Percentiles rank a stretch among this genome's conserved stretches.
Conservation (phyloP, 345 rosid species). For the Alliaria petiolata region DNA sequence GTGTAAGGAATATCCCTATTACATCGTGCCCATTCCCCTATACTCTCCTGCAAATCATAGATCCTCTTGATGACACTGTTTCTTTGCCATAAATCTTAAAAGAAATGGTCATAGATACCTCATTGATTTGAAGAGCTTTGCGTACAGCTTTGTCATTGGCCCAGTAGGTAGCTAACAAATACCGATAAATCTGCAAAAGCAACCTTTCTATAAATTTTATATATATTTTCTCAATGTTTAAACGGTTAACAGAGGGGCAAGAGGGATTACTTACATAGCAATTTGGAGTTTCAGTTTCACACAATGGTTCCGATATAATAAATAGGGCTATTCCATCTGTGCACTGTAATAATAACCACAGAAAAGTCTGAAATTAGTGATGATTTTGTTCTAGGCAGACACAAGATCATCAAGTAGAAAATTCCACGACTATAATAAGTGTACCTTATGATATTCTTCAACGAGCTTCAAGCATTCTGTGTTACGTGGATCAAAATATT, state of each 20-base stretch:
- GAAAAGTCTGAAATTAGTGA: background rate
- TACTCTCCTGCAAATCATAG: background rate
- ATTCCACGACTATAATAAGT: background rate
- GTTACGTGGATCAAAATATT: slow-evolving; percentile 29
- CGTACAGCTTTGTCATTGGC: slow-evolving; percentile 2
- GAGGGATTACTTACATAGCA: slow-evolving; percentile 10
- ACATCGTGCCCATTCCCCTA: slow-evolving; percentile 17
- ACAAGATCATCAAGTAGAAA: background rate
- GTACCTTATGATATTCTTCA: slow-evolving; percentile 3
- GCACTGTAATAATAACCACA: too few species aligned
- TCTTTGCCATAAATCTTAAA: too few species aligned
- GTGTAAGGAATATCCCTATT: background rate
- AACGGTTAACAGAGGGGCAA: background rate
- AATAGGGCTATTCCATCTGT: background rate
- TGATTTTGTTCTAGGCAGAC: background rate
- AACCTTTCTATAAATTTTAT: background rate
- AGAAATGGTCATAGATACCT: background rate
- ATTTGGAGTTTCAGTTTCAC: background rate
- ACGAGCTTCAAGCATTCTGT: slow-evolving; percentile 36
- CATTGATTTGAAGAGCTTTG: slow-evolving; percentile 12
- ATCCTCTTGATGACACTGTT: too few species aligned
- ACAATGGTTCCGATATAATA: background rate
- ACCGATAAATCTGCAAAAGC: slow-evolving; percentile 1
- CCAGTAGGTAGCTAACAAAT: slow-evolving; percentile 3
- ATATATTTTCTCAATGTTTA: background rate